Percentiles rank a stretch among this genome's conserved stretches.
Conservation (phyloP, 2,329 filamentous ascomycete genomes). For the Berkeleyomyces basicola region DNA sequence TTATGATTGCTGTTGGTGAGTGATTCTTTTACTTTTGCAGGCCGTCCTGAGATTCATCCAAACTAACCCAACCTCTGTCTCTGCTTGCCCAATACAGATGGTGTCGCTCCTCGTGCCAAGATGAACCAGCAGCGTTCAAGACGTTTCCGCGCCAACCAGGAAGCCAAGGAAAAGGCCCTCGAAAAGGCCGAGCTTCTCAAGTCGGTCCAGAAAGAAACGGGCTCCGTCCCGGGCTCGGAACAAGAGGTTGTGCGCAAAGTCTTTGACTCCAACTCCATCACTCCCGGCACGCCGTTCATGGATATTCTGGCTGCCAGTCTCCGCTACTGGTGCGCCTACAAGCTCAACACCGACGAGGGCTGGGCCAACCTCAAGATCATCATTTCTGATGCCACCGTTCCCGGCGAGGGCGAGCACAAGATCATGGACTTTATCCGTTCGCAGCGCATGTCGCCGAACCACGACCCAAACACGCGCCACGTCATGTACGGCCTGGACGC, state of each 20-base stretch:
- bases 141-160: slow-evolving; percentile 84
- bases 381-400: slow-evolving; percentile 94
- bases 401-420: slow-evolving; percentile 96
- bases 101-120: slow-evolving; percentile 91
- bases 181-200: slow-evolving; percentile 81
- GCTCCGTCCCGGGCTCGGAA: slow-evolving; percentile 25
- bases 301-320: slow-evolving; percentile 79
- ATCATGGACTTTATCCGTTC: slow-evolving; percentile 98
- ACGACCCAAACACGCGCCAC: slow-evolving; percentile 92
- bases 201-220: slow-evolving; percentile 61
- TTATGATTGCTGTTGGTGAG: slow-evolving; percentile 92
- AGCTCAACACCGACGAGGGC: slow-evolving; percentile 87
- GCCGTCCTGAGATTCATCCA: not conserved
- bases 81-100: slow-evolving; percentile 40
- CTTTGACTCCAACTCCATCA: slow-evolving; percentile 79
- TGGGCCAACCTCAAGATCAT: slow-evolving; percentile 96
- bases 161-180: slow-evolving; percentile 83
- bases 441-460: slow-evolving; percentile 74
- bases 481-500: slow-evolving; percentile 97
- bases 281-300: slow-evolving; percentile 97
- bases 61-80: not conserved
- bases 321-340: slow-evolving; percentile 94
- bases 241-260: slow-evolving; percentile 63
- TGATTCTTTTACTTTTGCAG: slow-evolving; percentile 14
- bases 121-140: slow-evolving; percentile 99